A percentile compares a stretch with the other conserved stretches of the same genome.
Evolutionary conservation across 768 basidiomycete species (phyloP).

Genomic region (Trametes cinnabarina): DNA sequence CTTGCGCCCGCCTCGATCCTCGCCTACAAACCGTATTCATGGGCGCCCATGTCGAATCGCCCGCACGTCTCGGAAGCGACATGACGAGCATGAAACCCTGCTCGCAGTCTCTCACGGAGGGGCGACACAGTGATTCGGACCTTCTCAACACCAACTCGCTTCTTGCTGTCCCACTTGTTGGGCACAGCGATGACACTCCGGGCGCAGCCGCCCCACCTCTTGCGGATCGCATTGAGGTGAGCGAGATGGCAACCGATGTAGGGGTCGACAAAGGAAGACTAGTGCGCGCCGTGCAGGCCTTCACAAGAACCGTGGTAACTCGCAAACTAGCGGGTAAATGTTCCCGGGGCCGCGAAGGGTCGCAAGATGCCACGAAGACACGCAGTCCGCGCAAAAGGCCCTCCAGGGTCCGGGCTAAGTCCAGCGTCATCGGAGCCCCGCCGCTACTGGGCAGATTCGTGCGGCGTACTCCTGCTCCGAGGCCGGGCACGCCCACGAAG

Average conservation of each 20-base stretch:
- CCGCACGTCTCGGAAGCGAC: neutral
- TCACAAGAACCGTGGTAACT: too few species aligned
- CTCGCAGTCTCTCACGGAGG: neutral
- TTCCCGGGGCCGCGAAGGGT: too few species aligned
- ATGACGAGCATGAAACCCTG: neutral
- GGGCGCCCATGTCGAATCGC: neutral
- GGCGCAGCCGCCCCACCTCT: neutral
- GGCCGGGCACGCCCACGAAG: too few species aligned
- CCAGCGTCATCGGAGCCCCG: too few species aligned
- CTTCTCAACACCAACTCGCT: neutral
- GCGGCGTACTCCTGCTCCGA: too few species aligned
- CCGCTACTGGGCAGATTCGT: too few species aligned
- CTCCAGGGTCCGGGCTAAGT: too few species aligned
- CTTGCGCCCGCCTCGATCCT: constrained; percentile 3
- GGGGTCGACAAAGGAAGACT: too few species aligned
- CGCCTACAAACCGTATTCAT: constrained; percentile 1
- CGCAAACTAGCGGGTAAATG: too few species aligned
- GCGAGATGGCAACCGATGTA: neutral
- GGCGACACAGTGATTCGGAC: neutral
- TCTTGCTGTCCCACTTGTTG: neutral
- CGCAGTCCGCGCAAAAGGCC: too few species aligned
- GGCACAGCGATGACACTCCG: neutral
- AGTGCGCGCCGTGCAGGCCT: too few species aligned
- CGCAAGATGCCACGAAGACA: too few species aligned
- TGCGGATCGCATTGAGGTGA: neutral